phyloP scores from a whole-genome alignment of 306 rosid genomes.

The Medicago lupulina region DNA sequence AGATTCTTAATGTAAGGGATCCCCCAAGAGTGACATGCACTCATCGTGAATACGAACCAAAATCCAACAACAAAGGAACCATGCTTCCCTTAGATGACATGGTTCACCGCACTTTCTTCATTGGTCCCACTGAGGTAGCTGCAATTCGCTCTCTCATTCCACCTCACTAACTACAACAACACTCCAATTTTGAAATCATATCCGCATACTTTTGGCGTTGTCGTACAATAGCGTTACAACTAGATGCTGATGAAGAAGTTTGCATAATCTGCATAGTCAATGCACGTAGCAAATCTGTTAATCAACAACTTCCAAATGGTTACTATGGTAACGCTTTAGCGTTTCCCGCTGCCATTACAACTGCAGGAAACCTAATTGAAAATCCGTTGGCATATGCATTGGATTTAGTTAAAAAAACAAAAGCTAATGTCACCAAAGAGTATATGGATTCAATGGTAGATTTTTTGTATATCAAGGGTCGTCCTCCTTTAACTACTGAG shows the following conservation, averaged over 20 bases:
- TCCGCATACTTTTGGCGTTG: constrained; percentile 48
- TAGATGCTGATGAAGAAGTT: background rate
- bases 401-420: background rate
- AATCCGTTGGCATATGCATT: background rate
- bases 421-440: background rate
- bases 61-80: background rate
- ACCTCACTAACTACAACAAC: background rate
- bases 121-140: background rate
- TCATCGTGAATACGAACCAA: background rate
- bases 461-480: background rate
- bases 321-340: background rate
- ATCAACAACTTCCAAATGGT: background rate
- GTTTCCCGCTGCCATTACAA: background rate
- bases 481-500: background rate
- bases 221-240: constrained; percentile 51
- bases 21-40: constrained; percentile 34
- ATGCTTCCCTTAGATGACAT: background rate
- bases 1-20: constrained; percentile 21
- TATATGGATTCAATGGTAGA: background rate
- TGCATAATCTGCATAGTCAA: background rate
- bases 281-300: background rate
- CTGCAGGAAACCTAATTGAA: background rate
- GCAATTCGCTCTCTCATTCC: background rate
- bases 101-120: background rate
- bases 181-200: constrained; percentile 54